phyloP scores from a whole-genome alignment of 2,329 filamentous ascomycete genomes.

The Claviceps monticola region DNA sequence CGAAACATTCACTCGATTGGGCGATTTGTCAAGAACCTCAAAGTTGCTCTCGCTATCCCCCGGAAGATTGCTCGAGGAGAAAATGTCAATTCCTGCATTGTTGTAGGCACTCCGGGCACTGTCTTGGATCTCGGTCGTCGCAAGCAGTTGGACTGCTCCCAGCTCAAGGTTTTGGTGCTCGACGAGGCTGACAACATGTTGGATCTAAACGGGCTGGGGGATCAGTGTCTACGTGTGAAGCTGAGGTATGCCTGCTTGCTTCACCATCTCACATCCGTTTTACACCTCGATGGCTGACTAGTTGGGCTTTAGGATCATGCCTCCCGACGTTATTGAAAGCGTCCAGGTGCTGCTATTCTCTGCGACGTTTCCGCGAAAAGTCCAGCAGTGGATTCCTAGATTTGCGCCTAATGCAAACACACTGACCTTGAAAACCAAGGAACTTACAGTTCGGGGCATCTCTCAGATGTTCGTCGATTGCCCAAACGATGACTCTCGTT shows the following conservation, averaged over 20 bases:
- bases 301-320: conserved; percentile 30
- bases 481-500: conserved; percentile 68
- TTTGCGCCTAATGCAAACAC: conserved; percentile 81
- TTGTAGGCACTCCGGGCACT: conserved; percentile 90
- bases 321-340: conserved; percentile 42
- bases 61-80: conserved; percentile 56
- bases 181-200: conserved; percentile 99
- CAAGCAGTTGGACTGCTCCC: conserved; percentile 55
- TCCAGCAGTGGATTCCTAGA: conserved; percentile 66
- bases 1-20: conserved; percentile 76
- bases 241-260: conserved; percentile 31
- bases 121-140: conserved; percentile 76
- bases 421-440: conserved; percentile 76
- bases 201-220: conserved; percentile 85
- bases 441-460: conserved; percentile 92
- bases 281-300: conserved; percentile 1
- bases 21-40: conserved; percentile 62
- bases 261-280: not conserved
- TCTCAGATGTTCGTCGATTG: conserved; percentile 98
- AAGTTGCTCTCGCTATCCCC: conserved; percentile 71
- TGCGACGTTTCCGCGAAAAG: conserved; percentile 78
- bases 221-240: conserved; percentile 88
- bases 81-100: conserved; percentile 59
- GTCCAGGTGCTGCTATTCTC: conserved; percentile 94
- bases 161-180: conserved; percentile 72